phyloP scores from a whole-genome alignment of 2,329 filamentous ascomycete species.

The Saccharata proteae region DNA sequence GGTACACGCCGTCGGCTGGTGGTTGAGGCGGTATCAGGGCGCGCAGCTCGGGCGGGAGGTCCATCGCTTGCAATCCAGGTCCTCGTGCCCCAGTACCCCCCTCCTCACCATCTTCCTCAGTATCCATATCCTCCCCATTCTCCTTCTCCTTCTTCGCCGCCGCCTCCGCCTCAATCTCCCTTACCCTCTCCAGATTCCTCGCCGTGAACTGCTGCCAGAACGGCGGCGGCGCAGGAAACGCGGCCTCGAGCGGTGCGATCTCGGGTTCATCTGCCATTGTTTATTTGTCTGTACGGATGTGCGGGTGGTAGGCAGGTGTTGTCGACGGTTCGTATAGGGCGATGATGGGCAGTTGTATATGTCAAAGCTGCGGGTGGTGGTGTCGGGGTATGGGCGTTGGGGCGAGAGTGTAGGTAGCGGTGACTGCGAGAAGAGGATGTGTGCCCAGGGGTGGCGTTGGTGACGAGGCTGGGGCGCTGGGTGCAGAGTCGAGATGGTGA shows the following conservation, averaged over 20 bases:
- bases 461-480: too few relatives aligned
- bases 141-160: conserved; percentile 11
- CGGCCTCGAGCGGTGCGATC: conserved; percentile 37
- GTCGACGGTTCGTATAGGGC: too few relatives aligned
- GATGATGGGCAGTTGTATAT: too few relatives aligned
- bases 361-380: too few relatives aligned
- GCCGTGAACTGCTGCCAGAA: conserved; percentile 84
- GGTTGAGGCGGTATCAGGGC: conserved; percentile 72
- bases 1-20: conserved; percentile 58
- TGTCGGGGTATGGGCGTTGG: too few relatives aligned
- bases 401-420: too few relatives aligned
- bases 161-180: conserved; percentile 33
- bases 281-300: too few relatives aligned
- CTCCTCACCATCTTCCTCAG: conserved; percentile 17
- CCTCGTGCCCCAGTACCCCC: not conserved
- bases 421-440: too few relatives aligned
- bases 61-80: conserved; percentile 16
- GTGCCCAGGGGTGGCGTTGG: too few relatives aligned
- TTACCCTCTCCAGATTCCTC: conserved; percentile 54
- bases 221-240: conserved; percentile 75
- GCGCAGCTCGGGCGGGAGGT: conserved; percentile 58
- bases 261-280: conserved; percentile 49
- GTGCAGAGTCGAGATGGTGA: too few relatives aligned
- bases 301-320: too few relatives aligned
- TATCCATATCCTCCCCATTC: conserved; percentile 14